Base-by-base conservation (phyloP, 345 rosid genomes). In the Odontarrhena argentea region DNA sequence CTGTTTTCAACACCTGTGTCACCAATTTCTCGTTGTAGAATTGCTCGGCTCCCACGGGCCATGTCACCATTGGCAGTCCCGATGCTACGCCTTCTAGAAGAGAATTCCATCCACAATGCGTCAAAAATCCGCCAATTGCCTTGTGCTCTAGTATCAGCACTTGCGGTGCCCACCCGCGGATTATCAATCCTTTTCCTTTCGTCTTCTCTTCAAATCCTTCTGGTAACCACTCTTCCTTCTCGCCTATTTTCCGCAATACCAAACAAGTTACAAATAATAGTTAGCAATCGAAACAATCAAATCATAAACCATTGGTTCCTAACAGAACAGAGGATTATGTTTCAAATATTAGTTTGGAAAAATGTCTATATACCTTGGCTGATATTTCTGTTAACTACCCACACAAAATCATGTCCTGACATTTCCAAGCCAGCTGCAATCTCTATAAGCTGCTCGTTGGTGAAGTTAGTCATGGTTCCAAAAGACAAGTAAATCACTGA, bases 41-140 rank as follows among this genome's bases (percentile, higher is more conserved):
- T 26, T 89, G 96, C 63, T 89, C 94, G 0, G 80, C 87, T 0
- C 44, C 25, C 2, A 82, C 42, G 0, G 96, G 91, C 91, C 94
- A 87, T 0, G 87, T 78, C 13, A 85, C 83, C 89, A 87, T 75
- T 7, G 91, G 88, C 46, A 67, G 36, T 1, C 89, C 89, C 0
- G 86, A 73, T 1, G 79, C 25, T 8, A 82, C 63, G 0, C 73
- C 88, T 76, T 84, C 96, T 1, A 84, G 44, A 0, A 74, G 71
- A 1, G 94, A 89, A 63, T 89, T 89, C 91, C 91, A 85, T 43
- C 87, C 84, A 12, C 96, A 84, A 26, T 87, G 93, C 0, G 85
- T 85, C 81, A 87, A 71, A 26, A 89, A 89, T 7, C 83, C 91
- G 0, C 89, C 91, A 0, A 77, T 46, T 1, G 91, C 83, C 72